phyloP scores from a whole-genome alignment of 768 basidiomycete species.

The Boletus rufocinnamomeus region DNA sequence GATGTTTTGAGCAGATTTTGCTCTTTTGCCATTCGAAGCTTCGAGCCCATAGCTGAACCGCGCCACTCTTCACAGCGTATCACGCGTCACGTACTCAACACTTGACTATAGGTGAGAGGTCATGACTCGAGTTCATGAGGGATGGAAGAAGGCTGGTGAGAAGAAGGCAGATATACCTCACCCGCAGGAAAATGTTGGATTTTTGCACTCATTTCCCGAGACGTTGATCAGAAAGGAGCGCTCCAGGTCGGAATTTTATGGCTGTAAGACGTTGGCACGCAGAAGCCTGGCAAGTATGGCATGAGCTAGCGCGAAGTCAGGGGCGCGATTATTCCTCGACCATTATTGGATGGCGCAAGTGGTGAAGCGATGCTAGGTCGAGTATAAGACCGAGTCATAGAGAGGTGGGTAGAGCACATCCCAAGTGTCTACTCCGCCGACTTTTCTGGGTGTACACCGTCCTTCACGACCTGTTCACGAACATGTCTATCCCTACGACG shows the following conservation, averaged over 20 bases:
- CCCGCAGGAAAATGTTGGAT: constrained; percentile 7
- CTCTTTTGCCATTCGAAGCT: constrained; percentile 18
- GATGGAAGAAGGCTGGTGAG: constrained; percentile 5
- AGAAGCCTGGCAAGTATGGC: background rate
- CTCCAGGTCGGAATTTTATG: background rate
- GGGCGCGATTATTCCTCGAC: background rate
- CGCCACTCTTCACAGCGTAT: background rate
- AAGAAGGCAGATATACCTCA: constrained; percentile 22
- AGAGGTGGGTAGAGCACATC: constrained; percentile 7
- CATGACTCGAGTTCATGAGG: background rate
- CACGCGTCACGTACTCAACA: background rate
- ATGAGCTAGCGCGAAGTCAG: background rate
- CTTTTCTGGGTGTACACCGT: constrained; percentile 9
- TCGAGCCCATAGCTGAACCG: constrained; percentile 1
- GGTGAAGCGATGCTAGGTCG: constrained; percentile 3
- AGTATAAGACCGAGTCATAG: constrained; percentile 22
- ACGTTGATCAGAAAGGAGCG: background rate
- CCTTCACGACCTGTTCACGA: constrained; percentile 5
- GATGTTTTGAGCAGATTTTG: constrained; percentile 27
- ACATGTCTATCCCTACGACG: constrained; percentile 14
- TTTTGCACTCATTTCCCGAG: constrained; percentile 14
- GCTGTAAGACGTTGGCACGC: constrained; percentile 1
- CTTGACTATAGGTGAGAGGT: constrained; percentile 12
- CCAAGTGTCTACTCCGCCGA: background rate
- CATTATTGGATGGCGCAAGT: constrained; percentile 1